Conservation (phyloP, 2,329 filamentous ascomycete species). For the Aspergillus fischeri region DNA sequence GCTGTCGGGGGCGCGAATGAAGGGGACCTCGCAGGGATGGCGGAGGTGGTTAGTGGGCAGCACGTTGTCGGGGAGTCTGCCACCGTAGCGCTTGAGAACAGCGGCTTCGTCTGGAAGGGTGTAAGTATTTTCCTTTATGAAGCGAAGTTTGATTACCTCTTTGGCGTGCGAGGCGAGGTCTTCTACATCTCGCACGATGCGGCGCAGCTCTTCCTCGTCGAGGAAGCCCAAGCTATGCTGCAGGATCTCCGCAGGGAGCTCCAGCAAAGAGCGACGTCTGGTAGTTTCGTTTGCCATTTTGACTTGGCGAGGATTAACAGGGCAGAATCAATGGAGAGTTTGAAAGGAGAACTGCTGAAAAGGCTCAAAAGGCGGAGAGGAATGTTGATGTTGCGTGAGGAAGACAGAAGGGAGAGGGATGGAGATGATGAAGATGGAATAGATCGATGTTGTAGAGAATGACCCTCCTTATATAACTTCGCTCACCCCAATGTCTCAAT, state of each 20-base stretch:
- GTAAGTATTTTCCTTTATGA: not conserved
- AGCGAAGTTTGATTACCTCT: not conserved
- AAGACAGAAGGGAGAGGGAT: too few species aligned
- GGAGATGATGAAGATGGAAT: not conserved
- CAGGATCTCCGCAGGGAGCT: not conserved
- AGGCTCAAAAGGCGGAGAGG: too few species aligned
- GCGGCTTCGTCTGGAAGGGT: not conserved
- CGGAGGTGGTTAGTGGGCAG: not conserved
- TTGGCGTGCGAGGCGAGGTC: not conserved
- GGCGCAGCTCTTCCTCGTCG: not conserved
- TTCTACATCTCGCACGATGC: not conserved
- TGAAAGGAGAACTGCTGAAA: not conserved
- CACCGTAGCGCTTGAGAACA: not conserved
- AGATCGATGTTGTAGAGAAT: not conserved
- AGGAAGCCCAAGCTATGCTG: not conserved
- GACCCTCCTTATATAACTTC: not conserved
- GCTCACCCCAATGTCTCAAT: not conserved
- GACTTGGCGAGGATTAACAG: not conserved
- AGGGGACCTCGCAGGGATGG: not conserved
- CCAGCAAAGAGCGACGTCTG: not conserved
- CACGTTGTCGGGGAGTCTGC: not conserved
- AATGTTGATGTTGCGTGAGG: too few species aligned
- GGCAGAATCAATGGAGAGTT: too few species aligned
- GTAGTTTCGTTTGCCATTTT: not conserved
- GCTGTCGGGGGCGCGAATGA: not conserved